These are phyloP conservation scores for Rhodamnia rubescens DNA, from an alignment of 345 rosid species.

Conservation along the genomic window DNA sequence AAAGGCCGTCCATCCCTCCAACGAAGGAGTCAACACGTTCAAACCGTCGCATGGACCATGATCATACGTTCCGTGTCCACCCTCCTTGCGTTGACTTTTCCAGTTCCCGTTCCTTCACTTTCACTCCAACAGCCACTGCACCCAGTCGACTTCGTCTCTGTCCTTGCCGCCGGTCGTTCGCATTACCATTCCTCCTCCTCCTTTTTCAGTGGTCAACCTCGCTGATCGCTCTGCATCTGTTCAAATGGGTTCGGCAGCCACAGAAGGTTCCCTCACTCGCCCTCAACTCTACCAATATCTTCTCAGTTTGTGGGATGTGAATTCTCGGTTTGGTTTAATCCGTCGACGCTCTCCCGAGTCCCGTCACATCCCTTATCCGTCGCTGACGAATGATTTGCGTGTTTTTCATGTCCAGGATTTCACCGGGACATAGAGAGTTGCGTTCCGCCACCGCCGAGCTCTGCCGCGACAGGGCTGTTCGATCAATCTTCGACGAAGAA, in stretches of 20 bases:
- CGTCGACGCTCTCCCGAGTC: background rate
- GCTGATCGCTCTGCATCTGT: background rate
- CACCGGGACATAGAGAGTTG: background rate
- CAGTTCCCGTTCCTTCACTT: background rate
- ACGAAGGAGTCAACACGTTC: background rate
- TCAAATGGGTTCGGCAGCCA: background rate
- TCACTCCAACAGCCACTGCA: background rate
- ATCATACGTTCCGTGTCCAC: background rate
- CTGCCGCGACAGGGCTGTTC: constrained; percentile 65
- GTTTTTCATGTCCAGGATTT: background rate
- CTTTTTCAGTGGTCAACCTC: background rate
- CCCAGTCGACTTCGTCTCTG: background rate
- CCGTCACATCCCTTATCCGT: background rate
- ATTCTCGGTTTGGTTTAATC: background rate
- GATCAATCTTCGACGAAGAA: constrained; percentile 87
- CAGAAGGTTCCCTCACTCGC: background rate
- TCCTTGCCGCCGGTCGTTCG: background rate
- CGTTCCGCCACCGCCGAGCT: background rate
- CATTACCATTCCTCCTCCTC: background rate
- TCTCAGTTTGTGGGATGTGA: background rate
- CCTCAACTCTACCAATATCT: background rate
- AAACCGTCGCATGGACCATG: fast-evolving
- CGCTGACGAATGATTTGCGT: background rate
- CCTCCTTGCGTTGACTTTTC: background rate
- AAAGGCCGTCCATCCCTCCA: background rate